These are phyloP conservation scores for Zymoseptoria tritici DNA, from an alignment of 2,329 filamentous ascomycete species.

Conservation along the genomic window DNA sequence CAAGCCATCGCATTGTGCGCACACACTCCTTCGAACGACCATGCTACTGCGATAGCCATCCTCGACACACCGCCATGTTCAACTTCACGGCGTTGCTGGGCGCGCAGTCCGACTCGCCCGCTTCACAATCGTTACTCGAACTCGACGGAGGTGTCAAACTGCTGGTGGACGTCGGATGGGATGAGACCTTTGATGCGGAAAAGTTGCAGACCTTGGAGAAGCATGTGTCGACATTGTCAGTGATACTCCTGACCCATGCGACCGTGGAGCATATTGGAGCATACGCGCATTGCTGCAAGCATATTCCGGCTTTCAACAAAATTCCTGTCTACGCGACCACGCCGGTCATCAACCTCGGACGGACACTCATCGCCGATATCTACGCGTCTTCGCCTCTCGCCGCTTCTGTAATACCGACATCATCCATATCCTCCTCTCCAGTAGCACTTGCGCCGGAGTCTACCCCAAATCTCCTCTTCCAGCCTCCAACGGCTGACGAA, in stretches of 20 bases:
- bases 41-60: slow-evolving; percentile 1
- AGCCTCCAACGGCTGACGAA: slow-evolving; percentile 74
- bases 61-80: slow-evolving; percentile 60
- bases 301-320: slow-evolving; percentile 82
- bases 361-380: slow-evolving; percentile 82
- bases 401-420: slow-evolving; percentile 69
- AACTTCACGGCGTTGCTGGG: slow-evolving; percentile 89
- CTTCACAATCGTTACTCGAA: slow-evolving; percentile 91
- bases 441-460: slow-evolving; percentile 46
- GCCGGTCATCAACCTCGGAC: slow-evolving; percentile 86
- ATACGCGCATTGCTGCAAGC: slow-evolving; percentile 93
- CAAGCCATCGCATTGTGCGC: neutral
- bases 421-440: slow-evolving; percentile 46
- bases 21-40: neutral
- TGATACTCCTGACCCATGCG: slow-evolving; percentile 90
- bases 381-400: slow-evolving; percentile 87
- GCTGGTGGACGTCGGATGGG: slow-evolving; percentile 91
- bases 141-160: slow-evolving; percentile 96
- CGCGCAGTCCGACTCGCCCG: slow-evolving; percentile 76
- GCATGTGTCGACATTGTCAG: slow-evolving; percentile 82
- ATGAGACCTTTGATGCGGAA: slow-evolving; percentile 76
- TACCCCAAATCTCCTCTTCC: slow-evolving; percentile 51
- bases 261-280: slow-evolving; percentile 87
- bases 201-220: slow-evolving; percentile 85
- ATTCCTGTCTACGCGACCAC: slow-evolving; percentile 92